A percentile compares a stretch with the other conserved stretches of the same genome.
Conservation (phyloP, 306 rosid genomes). For the Prunus fruticosa region DNA sequence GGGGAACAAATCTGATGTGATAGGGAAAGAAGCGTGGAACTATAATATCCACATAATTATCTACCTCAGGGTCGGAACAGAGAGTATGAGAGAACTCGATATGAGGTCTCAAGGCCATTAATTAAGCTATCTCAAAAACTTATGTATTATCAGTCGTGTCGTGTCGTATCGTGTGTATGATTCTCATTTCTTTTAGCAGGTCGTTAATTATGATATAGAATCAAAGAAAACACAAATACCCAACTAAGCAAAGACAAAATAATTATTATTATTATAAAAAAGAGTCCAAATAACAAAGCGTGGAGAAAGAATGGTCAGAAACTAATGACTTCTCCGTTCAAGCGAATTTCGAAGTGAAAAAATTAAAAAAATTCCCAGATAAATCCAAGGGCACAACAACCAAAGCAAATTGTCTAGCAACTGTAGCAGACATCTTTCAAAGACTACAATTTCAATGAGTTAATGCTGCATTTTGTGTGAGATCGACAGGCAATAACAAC, state of each 20-base stretch:
- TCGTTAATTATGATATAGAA: too few relatives aligned
- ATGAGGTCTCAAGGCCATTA: conserved; percentile 27
- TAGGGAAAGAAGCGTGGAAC: conserved; percentile 1
- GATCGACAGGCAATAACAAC: background rate
- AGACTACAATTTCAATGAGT: background rate
- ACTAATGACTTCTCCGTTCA: background rate
- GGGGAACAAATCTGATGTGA: conserved; percentile 9
- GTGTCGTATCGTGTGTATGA: conserved; percentile 7
- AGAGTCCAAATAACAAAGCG: background rate
- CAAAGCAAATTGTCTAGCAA: background rate
- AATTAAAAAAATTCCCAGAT: too few relatives aligned
- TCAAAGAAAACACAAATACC: too few relatives aligned
- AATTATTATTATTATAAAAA: too few relatives aligned
- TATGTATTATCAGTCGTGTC: conserved; percentile 20
- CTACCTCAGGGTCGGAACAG: conserved; percentile 14
- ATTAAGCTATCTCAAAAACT: conserved; percentile 3
- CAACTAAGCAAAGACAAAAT: background rate
- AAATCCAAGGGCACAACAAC: background rate
- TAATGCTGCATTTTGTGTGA: background rate
- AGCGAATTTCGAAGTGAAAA: background rate
- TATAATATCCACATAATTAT: conserved; percentile 12
- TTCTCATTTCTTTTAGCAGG: too few relatives aligned
- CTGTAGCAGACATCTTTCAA: background rate
- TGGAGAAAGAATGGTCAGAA: background rate
- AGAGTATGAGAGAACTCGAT: conserved; percentile 26